Conservation (phyloP, 768 basidiomycete genomes). For the Lentinula guzmanii region DNA sequence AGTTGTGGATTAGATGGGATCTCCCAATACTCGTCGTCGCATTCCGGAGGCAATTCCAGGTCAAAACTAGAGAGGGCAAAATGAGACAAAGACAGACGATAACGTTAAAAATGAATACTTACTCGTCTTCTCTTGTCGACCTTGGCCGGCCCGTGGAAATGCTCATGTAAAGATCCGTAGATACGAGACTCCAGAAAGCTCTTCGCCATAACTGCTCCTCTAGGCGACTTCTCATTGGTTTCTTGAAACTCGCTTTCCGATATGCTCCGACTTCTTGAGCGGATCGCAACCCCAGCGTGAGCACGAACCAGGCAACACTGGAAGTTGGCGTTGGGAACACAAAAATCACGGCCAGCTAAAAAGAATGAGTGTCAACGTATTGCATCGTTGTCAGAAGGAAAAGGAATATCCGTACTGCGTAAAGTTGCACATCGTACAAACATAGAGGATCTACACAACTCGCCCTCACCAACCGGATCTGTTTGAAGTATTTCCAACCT, state of each 20-base stretch:
- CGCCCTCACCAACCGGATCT: slow-evolving; percentile 29
- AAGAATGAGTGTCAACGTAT: slow-evolving; percentile 17
- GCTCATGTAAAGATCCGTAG: slow-evolving; percentile 18
- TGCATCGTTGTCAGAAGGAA: slow-evolving; percentile 6
- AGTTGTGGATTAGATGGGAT: slow-evolving; percentile 25
- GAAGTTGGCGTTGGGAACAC: slow-evolving; percentile 21
- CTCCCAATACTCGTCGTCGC: slow-evolving; percentile 53
- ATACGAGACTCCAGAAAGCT: slow-evolving; percentile 26
- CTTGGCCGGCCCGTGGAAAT: slow-evolving; percentile 40
- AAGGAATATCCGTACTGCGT: slow-evolving; percentile 17
- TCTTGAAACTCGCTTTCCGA: slow-evolving; percentile 16
- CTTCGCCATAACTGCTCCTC: slow-evolving; percentile 51
- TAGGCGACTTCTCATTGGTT: slow-evolving; percentile 9
- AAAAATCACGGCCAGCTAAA: slow-evolving; percentile 28
- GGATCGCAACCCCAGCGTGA: slow-evolving; percentile 33
- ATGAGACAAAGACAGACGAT: slow-evolving; percentile 15
- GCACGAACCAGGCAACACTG: slow-evolving; percentile 26
- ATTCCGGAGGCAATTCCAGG: slow-evolving; percentile 41
- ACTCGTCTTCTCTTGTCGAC: slow-evolving; percentile 47
- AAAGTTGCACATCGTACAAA: slow-evolving; percentile 33
- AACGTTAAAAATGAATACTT: slow-evolving; percentile 16
- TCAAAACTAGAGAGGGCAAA: slow-evolving; percentile 31
- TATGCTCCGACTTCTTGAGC: slow-evolving; percentile 46
- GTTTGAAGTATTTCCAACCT: slow-evolving; percentile 38
- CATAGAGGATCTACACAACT: slow-evolving; percentile 24